Conservation (phyloP, 106 monocot genomes). For the Chionographis japonica region DNA sequence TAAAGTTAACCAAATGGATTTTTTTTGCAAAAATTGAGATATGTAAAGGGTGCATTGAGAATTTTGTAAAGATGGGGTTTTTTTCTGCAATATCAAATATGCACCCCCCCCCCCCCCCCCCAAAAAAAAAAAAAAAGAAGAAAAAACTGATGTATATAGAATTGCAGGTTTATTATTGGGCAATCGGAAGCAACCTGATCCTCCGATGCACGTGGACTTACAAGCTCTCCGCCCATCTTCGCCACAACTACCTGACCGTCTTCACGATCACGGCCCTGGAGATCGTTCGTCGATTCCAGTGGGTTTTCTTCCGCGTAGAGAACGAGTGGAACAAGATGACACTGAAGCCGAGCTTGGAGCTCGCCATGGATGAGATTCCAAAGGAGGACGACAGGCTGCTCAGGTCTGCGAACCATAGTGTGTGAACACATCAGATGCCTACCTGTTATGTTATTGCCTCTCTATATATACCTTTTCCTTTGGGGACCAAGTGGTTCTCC, state of each 20-base stretch:
- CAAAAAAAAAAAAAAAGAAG: too few relatives aligned
- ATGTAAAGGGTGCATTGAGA: too few relatives aligned
- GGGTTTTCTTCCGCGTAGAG: slow-evolving; percentile 89
- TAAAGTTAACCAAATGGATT: too few relatives aligned
- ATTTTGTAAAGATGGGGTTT: too few relatives aligned
- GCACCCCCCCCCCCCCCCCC: too few relatives aligned
- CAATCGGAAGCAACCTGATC: slow-evolving; percentile 73
- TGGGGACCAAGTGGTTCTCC: too few relatives aligned
- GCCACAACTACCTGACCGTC: slow-evolving; percentile 89
- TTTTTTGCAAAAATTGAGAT: too few relatives aligned
- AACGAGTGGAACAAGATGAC: slow-evolving; percentile 98
- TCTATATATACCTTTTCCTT: too few relatives aligned
- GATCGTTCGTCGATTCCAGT: slow-evolving; percentile 73
- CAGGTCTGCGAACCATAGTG: slow-evolving; percentile 29
- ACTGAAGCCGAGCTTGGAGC: slow-evolving; percentile 31
- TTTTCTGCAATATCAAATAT: too few relatives aligned
- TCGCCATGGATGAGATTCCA: slow-evolving; percentile 46
- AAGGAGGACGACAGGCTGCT: slow-evolving; percentile 64
- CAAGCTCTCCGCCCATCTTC: slow-evolving; percentile 95
- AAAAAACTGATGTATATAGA: background rate
- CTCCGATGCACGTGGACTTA: slow-evolving; percentile 94
- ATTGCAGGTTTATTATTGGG: slow-evolving; percentile 81
- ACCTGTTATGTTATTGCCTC: too few relatives aligned
- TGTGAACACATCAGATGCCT: slow-evolving; percentile 14
- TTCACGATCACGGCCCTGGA: slow-evolving; percentile 69